Conservation (phyloP, 2,329 filamentous ascomycete species). For the Penicillium sp. region DNA sequence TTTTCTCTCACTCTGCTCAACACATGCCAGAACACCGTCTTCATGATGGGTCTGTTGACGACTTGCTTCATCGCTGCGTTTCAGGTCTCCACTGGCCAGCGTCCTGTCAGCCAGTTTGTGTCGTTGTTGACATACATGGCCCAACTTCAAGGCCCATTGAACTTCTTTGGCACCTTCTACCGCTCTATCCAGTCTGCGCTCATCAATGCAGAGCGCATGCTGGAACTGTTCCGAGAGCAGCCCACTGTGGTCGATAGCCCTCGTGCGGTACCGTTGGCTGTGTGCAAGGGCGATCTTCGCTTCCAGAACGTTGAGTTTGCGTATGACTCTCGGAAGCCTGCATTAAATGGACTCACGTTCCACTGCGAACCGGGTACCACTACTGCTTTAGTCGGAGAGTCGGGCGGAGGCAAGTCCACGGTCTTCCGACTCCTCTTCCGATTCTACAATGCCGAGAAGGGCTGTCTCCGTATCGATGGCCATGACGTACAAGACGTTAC, state of each 20-base stretch:
- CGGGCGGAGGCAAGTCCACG: slow-evolving; percentile 94
- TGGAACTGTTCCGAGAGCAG: slow-evolving; percentile 94
- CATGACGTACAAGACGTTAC: slow-evolving; percentile 81
- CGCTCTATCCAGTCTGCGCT: slow-evolving; percentile 92
- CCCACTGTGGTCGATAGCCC: slow-evolving; percentile 83
- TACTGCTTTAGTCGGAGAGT: slow-evolving; percentile 93
- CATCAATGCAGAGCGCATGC: slow-evolving; percentile 92
- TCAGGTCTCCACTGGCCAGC: slow-evolving; percentile 68
- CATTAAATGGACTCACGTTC: slow-evolving; percentile 80
- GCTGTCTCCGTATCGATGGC: slow-evolving; percentile 80
- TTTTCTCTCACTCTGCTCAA: slow-evolving; percentile 78
- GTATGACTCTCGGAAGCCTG: slow-evolving; percentile 83
- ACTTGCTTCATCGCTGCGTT: slow-evolving; percentile 73
- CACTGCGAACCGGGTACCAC: slow-evolving; percentile 86
- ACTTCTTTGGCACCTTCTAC: slow-evolving; percentile 94
- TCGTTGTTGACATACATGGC: slow-evolving; percentile 73
- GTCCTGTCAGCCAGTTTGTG: slow-evolving; percentile 70
- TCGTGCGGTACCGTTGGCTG: slow-evolving; percentile 60
- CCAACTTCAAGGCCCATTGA: slow-evolving; percentile 76
- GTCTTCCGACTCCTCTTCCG: slow-evolving; percentile 94
- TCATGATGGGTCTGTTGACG: slow-evolving; percentile 72
- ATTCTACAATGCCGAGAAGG: slow-evolving; percentile 84
- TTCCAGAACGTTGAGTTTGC: slow-evolving; percentile 90
- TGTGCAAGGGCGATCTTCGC: slow-evolving; percentile 76
- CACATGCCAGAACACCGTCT: slow-evolving; percentile 75